These are phyloP conservation scores for Staphylotrichum tortipilum DNA, from an alignment of 495 filamentous ascomycete species.

Conservation along the genomic window DNA sequence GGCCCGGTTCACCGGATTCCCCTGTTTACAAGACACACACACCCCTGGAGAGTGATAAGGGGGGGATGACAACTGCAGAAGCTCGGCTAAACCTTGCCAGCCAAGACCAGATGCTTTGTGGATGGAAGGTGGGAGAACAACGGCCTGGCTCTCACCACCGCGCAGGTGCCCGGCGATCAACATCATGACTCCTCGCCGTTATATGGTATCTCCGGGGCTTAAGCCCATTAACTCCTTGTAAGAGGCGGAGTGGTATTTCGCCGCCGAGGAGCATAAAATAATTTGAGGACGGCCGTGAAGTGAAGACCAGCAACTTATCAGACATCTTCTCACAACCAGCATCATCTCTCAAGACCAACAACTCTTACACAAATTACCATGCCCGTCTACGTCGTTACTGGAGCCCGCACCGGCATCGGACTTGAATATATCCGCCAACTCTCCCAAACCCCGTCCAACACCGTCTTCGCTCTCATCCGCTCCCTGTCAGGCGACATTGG, in stretches of 20 bases:
- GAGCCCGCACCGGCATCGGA: slow-evolving; percentile 45
- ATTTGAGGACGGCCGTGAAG: neutral
- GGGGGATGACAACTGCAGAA: neutral
- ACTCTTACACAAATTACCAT: slow-evolving; percentile 21
- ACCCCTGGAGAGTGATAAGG: neutral
- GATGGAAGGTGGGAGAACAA: too few species aligned
- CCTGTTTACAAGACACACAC: neutral
- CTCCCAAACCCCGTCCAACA: slow-evolving; percentile 30
- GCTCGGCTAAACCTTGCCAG: neutral
- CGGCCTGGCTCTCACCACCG: too few species aligned
- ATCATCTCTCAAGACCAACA: too few species aligned
- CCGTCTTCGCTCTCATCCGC: slow-evolving; percentile 39
- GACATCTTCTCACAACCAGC: neutral
- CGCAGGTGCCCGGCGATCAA: too few species aligned
- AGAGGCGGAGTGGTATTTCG: neutral
- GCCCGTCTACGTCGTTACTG: slow-evolving; percentile 44
- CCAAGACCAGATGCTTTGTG: neutral
- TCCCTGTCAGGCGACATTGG: slow-evolving; percentile 22
- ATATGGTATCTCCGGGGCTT: neutral
- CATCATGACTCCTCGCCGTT: neutral
- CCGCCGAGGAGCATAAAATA: neutral
- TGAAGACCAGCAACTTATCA: neutral
- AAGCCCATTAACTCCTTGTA: neutral
- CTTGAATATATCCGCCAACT: slow-evolving; percentile 44
- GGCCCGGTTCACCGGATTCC: neutral